Conservation (phyloP, 2,329 filamentous ascomycete species). For the Colletotrichum abscissum region DNA sequence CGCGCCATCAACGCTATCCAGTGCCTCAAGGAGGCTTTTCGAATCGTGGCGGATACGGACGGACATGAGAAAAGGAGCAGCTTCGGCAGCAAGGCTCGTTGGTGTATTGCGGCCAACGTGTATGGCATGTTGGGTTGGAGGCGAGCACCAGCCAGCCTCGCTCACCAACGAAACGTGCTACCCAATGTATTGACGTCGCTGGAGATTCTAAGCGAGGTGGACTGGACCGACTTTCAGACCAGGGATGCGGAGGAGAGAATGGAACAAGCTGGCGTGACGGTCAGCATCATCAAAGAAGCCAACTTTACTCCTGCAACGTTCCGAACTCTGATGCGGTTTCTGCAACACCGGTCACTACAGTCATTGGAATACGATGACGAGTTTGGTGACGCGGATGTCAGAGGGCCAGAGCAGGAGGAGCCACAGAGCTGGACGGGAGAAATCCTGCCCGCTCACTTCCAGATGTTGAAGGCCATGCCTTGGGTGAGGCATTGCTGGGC, state of each 20-base stretch:
- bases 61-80: background rate
- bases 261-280: background rate
- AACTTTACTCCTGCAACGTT: background rate
- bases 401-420: background rate
- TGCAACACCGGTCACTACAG: background rate
- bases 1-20: constrained; percentile 20
- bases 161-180: constrained; percentile 3
- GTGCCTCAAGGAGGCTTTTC: constrained; percentile 6
- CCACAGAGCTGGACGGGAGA: background rate
- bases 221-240: constrained; percentile 6
- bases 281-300: constrained; percentile 11
- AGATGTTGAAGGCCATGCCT: constrained; percentile 10
- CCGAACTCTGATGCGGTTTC: constrained; percentile 2
- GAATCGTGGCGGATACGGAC: background rate
- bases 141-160: background rate
- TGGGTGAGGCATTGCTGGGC: background rate
- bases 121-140: constrained; percentile 24
- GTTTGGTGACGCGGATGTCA: background rate
- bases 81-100: background rate
- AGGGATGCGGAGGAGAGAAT: background rate
- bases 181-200: background rate
- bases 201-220: background rate
- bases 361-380: background rate
- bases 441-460: background rate
- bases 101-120: background rate